Percentiles rank a stretch among this genome's conserved stretches.
Evolutionary conservation across 352 stramenopile genomes (phyloP).

Genomic region (Globisporangium irregulare): DNA sequence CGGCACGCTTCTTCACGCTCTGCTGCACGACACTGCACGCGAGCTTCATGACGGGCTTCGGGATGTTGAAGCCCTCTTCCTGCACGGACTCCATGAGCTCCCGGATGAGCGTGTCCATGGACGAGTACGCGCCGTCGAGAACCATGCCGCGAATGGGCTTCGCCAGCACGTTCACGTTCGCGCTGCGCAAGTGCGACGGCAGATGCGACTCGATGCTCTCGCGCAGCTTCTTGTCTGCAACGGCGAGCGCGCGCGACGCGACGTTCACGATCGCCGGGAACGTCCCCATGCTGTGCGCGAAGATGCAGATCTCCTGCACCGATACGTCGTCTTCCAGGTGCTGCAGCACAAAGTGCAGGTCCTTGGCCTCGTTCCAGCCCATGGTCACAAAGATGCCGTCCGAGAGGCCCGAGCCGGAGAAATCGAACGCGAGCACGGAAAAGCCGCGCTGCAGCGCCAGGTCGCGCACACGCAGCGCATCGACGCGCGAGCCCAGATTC

Average conservation of each 20-base stretch:
- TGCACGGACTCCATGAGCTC: constrained; percentile 62
- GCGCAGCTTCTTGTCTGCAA: constrained; percentile 40
- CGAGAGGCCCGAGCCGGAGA: constrained; percentile 67
- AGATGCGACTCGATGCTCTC: constrained; percentile 58
- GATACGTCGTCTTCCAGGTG: constrained; percentile 43
- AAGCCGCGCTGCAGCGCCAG: constrained; percentile 62
- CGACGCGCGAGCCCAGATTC: constrained; percentile 76
- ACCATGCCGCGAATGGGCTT: constrained; percentile 76
- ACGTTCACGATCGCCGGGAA: constrained; percentile 82
- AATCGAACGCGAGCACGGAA: constrained; percentile 83
- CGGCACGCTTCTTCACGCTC: constrained; percentile 73
- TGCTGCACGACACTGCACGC: constrained; percentile 62
- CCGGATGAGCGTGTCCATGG: constrained; percentile 63
- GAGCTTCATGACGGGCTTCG: constrained; percentile 68
- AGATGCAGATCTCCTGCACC: constrained; percentile 64
- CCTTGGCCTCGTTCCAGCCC: constrained; percentile 78
- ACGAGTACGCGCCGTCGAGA: constrained; percentile 71
- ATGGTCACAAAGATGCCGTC: constrained; percentile 86
- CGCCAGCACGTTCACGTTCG: constrained; percentile 31
- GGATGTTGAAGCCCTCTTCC: constrained; percentile 69
- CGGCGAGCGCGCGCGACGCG: constrained; percentile 48
- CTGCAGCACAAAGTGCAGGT: constrained; percentile 71
- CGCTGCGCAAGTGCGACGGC: constrained; percentile 44
- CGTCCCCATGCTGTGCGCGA: constrained; percentile 81
- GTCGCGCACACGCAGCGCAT: constrained; percentile 66